These are phyloP conservation scores for Lolium perenne DNA, from an alignment of 176 grass and related monocot species.

Conservation along the genomic window DNA sequence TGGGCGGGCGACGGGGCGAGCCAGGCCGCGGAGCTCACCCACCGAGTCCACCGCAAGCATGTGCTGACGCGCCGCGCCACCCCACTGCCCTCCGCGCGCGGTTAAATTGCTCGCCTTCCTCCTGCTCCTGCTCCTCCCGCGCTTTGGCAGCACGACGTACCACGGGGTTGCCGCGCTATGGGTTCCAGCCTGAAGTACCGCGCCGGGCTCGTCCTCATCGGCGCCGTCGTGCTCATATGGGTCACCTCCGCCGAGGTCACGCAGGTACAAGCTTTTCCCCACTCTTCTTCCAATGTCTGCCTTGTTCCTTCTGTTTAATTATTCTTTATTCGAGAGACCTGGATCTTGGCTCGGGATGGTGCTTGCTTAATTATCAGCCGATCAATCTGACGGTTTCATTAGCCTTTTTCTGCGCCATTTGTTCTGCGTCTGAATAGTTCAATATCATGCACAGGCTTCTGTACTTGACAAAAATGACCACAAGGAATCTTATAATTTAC, in stretches of 20 bases:
- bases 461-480: too few relatives aligned
- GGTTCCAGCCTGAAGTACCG: slow-evolving; percentile 66
- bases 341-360: slow-evolving; percentile 18
- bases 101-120: slow-evolving; percentile 44
- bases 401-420: neutral
- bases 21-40: slow-evolving; percentile 27
- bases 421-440: neutral
- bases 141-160: neutral
- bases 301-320: neutral
- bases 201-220: slow-evolving; percentile 71
- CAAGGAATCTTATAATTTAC: too few relatives aligned
- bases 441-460: neutral
- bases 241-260: slow-evolving; percentile 99
- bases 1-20: slow-evolving; percentile 47
- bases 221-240: slow-evolving; percentile 91
- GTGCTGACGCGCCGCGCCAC: neutral
- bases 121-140: neutral
- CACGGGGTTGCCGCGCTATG: slow-evolving; percentile 29
- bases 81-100: neutral
- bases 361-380: neutral
- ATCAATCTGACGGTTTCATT: neutral
- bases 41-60: slow-evolving; percentile 42
- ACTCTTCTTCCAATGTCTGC: neutral
- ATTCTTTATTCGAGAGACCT: neutral
- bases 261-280: slow-evolving; percentile 42